Conservation (phyloP, 306 rosid species). For the Rosa lucieae region DNA sequence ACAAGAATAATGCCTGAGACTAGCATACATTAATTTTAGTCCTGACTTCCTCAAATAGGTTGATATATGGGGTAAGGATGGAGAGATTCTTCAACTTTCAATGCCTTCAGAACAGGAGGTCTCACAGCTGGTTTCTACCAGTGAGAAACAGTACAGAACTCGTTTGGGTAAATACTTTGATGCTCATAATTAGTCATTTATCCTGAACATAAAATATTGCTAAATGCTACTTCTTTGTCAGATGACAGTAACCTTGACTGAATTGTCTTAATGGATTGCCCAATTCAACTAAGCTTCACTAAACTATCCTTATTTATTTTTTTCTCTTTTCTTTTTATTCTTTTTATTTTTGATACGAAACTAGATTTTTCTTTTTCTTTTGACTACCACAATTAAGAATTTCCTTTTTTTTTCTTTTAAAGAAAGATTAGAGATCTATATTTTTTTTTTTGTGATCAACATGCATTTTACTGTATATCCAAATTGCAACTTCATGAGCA, state of each 20-base stretch:
- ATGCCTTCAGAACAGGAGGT: conserved; percentile 74
- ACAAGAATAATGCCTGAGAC: conserved; percentile 17
- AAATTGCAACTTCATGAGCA: background rate
- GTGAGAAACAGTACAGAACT: conserved; percentile 54
- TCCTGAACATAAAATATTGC: background rate
- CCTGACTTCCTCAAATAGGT: conserved; percentile 44
- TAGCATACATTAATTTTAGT: conserved; percentile 15
- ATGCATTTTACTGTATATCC: background rate
- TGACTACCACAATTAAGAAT: background rate
- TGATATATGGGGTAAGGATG: conserved; percentile 81
- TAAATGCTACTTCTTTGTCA: background rate
- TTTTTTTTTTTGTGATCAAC: background rate
- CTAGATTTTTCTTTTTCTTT: too few species aligned
- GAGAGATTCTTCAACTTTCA: conserved; percentile 62
- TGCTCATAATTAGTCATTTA: background rate
- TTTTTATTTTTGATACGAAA: background rate
- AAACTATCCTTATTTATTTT: background rate
- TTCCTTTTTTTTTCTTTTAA: background rate
- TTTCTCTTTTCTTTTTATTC: background rate
- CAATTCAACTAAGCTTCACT: background rate
- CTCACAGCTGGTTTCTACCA: conserved; percentile 52
- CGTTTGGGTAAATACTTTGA: conserved; percentile 45
- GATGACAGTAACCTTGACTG: background rate
- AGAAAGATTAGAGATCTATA: background rate
- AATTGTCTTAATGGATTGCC: background rate